Base-by-base conservation (phyloP, 208 protist genomes). In the Crithidia mellificae region DNA sequence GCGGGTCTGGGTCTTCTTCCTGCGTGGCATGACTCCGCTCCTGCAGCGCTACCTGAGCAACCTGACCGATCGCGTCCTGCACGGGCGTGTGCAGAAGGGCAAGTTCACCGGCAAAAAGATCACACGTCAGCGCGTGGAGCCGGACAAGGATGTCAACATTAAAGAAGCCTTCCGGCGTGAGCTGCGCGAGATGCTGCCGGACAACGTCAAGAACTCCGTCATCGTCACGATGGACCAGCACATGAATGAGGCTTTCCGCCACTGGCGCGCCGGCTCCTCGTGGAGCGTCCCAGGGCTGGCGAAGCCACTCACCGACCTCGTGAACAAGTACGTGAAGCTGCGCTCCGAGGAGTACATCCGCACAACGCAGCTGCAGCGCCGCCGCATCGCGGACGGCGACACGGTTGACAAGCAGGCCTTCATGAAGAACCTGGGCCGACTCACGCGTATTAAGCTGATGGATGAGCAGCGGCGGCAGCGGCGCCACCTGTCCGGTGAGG, bases 331-430 rank as follows among this genome's bases (percentile, higher is more conserved):
- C 78, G 99, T 99, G 41, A 99, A 99, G 86, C 81, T 96, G 47
- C 99, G 99, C 79, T 97, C 99, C 3, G 99, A 99, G 86, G 99
- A 99, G 98, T 99, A 99, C 95, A 99, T 99, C 12, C 98, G 99
- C 56, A 95, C 98, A 0, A 93, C 99, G 24, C 98, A 99, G 83
- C 99, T 99, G 78, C 99, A 99, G 71, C 90, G 99, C 32, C 98
- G 99, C 76, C 93, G 98, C 51, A 99, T 99, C 66, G 82, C 91
- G 8, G 91, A 98, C 46, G 99, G 98, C 39, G 98, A 98, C 47
- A 99, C 98, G 30, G 98, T 99, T 7, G 99, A 99, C 81, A 99
- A 99, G 77, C 99, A 98, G 30, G 98, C 99, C n/a, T 98, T 97
- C 80, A 99, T 99, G 87, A 99, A 99, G 89, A 99, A 99, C 81